phyloP scores from a whole-genome alignment of 2,329 filamentous ascomycete species.

The Colletotrichum eremochloae region DNA sequence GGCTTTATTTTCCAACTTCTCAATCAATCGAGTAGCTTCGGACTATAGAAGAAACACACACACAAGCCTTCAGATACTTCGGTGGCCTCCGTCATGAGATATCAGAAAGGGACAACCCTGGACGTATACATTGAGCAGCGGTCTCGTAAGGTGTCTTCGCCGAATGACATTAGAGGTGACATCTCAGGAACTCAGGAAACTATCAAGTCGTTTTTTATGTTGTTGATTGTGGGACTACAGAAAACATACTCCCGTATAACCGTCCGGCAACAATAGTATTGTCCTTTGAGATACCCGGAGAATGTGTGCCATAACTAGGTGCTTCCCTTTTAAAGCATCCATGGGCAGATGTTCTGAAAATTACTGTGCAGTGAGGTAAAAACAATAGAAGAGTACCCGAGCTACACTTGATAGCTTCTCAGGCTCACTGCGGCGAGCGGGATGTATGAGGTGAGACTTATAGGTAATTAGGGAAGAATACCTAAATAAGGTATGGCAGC shows the following conservation, averaged over 20 bases:
- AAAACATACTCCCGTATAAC: background rate
- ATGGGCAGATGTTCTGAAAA: background rate
- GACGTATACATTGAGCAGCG: background rate
- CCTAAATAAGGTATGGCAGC: background rate
- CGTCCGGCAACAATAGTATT: background rate
- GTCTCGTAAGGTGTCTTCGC: background rate
- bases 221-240: background rate
- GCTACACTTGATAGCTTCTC: background rate
- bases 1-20: background rate
- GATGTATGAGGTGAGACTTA: background rate
- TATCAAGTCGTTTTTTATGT: too few species aligned
- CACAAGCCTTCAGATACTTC: background rate
- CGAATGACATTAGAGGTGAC: background rate
- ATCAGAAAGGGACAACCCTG: background rate
- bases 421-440: too few species aligned
- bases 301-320: background rate
- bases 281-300: background rate
- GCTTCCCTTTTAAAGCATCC: background rate
- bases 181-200: background rate
- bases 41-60: background rate
- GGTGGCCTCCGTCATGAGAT: background rate
- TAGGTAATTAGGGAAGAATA: background rate
- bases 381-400: background rate
- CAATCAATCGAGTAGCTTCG: background rate
- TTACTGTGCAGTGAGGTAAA: background rate